Evolutionary conservation across 75 land plant genomes (phyloP), one percentile per base, ranked within the genome.

Genomic region (Cryptomeria japonica): DNA sequence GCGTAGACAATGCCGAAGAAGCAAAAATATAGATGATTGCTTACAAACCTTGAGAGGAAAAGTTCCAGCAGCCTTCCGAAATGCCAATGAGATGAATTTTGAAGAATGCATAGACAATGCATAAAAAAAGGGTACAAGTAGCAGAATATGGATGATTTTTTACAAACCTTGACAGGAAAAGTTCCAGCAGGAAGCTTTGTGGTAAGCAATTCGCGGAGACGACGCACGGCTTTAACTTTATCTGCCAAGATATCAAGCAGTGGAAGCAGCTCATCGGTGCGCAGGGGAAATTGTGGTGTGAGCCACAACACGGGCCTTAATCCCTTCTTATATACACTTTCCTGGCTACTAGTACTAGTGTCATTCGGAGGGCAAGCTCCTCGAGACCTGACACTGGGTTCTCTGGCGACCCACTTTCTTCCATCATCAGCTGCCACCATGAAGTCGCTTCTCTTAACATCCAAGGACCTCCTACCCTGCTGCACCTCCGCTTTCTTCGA

Each of bases 221-320:
- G 88, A 3, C 94, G 84, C 14, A 95, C 95, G 0, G 97, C 97
- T 86, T 95, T 96, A 64, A 96, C 96, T 82, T 95, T 94, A 87
- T 91, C 92, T 1, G 98, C 94, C 72, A 96, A 78, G 28, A 96
- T 93, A 80, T 96, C 98, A 37, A 96, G 89, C 87, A 96, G 58
- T 56, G 98, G 97, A 77, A 96, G 51, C n/a, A 96, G 79, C 89
- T 96, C 97, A 86, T 95, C 96, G 77, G 91, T 91, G 88, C 91
- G 92, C 82, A 96, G 87, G 3, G 97, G 97, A 77, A 96, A 96
- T 41, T 95, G 89, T 56, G 93, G 93, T 79, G 96, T 94, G 53
- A 96, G 85, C 97, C 97, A 96, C n/a, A 96, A 89, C 68, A 89
- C 77, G 77, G 97, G 96, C 64, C 91, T 76, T 34, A 96, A 82